Evolutionary conservation across 1,139 yeast genomes (phyloP).

Genomic region (Meyerozyma smithsonii): DNA sequence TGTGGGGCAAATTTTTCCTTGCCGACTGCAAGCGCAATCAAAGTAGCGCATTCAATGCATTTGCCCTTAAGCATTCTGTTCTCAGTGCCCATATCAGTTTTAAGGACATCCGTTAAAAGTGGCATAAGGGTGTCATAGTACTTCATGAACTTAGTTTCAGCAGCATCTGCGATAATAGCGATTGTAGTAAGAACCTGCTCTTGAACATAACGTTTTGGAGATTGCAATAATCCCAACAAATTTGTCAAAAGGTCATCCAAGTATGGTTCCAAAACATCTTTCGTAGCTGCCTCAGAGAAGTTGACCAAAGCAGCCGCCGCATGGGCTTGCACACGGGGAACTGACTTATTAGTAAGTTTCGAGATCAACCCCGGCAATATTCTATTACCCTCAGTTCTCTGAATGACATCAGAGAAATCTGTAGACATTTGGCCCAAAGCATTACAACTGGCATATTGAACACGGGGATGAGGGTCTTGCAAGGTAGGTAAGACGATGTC

Average conservation of each 20-base stretch:
- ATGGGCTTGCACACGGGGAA: slow-evolving; percentile 93
- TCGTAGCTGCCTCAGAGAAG: slow-evolving; percentile 87
- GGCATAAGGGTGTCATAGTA: slow-evolving; percentile 97
- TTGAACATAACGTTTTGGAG: slow-evolving; percentile 90
- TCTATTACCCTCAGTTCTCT: slow-evolving; percentile 70
- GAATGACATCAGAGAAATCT: slow-evolving; percentile 87
- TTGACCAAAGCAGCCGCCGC: slow-evolving; percentile 98
- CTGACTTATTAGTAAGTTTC: slow-evolving; percentile 63
- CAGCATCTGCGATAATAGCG: slow-evolving; percentile 98
- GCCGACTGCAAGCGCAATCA: slow-evolving; percentile 96
- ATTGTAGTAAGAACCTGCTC: slow-evolving; percentile 96
- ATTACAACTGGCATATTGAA: slow-evolving; percentile 95
- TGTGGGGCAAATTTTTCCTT: slow-evolving; percentile 80
- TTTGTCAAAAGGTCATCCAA: slow-evolving; percentile 74
- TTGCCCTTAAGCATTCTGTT: slow-evolving; percentile 82
- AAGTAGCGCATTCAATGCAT: slow-evolving; percentile 91
- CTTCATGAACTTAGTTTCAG: slow-evolving; percentile 80
- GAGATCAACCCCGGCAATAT: slow-evolving; percentile 87
- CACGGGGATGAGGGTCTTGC: slow-evolving; percentile 84
- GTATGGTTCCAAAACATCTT: slow-evolving; percentile 84
- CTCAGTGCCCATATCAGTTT: slow-evolving; percentile 74
- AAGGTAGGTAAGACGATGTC: slow-evolving; percentile 82
- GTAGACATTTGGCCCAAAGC: slow-evolving; percentile 98
- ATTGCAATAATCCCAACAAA: slow-evolving; percentile 60
- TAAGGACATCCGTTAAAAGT: slow-evolving; percentile 70